Conservation (phyloP, 2,329 filamentous ascomycete species). For the Fusarium begoniae region DNA sequence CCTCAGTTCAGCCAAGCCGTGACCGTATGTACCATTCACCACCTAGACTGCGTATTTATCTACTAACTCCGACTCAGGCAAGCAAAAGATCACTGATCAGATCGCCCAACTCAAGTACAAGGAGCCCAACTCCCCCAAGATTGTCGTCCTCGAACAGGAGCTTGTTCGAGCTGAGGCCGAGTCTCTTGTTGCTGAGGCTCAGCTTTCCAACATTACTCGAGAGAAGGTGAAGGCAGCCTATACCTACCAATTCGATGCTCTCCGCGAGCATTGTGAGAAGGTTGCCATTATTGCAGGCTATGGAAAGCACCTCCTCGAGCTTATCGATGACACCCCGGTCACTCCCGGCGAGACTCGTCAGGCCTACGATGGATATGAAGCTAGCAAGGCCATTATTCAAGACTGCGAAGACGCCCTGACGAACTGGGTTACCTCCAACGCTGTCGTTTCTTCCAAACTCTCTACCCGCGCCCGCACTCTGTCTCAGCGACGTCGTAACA, state of each 20-base stretch:
- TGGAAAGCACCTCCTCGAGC: conserved; percentile 96
- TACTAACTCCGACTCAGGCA: conserved; percentile 65
- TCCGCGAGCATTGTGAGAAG: conserved; percentile 98
- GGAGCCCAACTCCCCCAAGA: conserved; percentile 97
- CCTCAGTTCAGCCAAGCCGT: conserved; percentile 95
- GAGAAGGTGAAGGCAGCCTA: conserved; percentile 99
- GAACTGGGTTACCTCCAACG: conserved; percentile 94
- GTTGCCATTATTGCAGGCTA: conserved; percentile 97
- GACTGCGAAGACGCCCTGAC: conserved; percentile 97
- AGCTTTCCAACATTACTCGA: conserved; percentile 98
- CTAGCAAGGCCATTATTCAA: conserved; percentile 98
- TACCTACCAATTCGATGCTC: conserved; percentile 96
- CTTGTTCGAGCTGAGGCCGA: conserved; percentile 98
- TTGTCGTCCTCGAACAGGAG: conserved; percentile 97
- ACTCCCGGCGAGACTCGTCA: conserved; percentile 96
- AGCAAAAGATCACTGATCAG: conserved; percentile 99
- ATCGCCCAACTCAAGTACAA: conserved; percentile 99
- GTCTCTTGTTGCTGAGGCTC: conserved; percentile 97
- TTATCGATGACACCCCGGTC: conserved; percentile 95
- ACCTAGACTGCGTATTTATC: neutral
- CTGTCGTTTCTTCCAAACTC: conserved; percentile 86
- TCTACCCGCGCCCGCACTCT: conserved; percentile 88
- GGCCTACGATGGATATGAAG: conserved; percentile 97
- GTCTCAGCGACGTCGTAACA: conserved; percentile 82
- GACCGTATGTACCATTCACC: conserved; percentile 73